phyloP scores from a whole-genome alignment of 371 early-diverging fungal genomes.

The Mucor mucedo region DNA sequence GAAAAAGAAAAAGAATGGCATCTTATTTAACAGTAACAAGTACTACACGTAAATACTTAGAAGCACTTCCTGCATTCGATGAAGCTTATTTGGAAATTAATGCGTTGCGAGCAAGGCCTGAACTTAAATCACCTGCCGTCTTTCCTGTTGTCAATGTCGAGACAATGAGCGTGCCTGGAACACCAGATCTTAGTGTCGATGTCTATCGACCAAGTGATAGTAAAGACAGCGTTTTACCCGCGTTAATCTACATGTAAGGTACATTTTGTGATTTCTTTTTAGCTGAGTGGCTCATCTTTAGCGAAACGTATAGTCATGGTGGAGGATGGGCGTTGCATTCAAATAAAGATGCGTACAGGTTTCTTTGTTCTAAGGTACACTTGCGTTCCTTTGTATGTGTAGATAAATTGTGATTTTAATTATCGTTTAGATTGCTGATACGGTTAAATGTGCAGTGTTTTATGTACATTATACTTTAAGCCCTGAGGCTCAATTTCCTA shows the following conservation, averaged over 20 bases:
- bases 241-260: conserved; percentile 25
- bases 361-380: conserved; percentile 21
- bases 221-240: conserved; percentile 11
- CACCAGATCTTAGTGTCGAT: background rate
- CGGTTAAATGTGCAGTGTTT: conserved; percentile 24
- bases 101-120: conserved; percentile 1
- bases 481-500: conserved; percentile 38
- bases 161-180: background rate
- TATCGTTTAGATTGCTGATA: conserved; percentile 13
- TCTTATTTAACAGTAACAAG: conserved; percentile 10
- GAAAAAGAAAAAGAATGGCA: conserved; percentile 1
- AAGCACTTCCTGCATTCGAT: background rate
- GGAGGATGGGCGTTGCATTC: conserved; percentile 20
- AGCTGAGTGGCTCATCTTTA: no score
- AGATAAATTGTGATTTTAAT: background rate
- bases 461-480: conserved; percentile 32
- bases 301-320: conserved; percentile 15
- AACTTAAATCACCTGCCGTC: background rate
- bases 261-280: background rate
- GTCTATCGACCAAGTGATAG: conserved; percentile 18
- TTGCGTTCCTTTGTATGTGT: no score
- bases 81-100: background rate
- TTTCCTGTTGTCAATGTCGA: background rate
- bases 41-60: background rate
- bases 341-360: conserved; percentile 1